These are phyloP conservation scores for Danielozyma ontarioensis DNA, from an alignment of 805 yeast species.

Conservation along the genomic window DNA sequence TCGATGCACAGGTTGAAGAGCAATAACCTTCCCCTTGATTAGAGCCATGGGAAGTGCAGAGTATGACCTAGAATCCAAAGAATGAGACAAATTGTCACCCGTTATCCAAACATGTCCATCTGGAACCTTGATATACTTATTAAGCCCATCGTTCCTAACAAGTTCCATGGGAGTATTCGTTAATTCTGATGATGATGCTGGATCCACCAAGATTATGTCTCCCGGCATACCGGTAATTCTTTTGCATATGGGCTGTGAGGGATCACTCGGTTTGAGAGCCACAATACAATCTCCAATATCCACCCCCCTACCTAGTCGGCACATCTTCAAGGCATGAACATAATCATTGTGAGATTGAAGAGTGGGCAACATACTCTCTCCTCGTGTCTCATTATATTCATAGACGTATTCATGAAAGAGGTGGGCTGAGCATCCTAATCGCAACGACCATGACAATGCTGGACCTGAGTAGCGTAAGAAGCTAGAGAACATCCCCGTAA, in stretches of 20 bases:
- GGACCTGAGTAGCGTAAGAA: too few relatives aligned
- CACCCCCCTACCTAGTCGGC: slow-evolving; percentile 59
- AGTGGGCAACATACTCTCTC: slow-evolving; percentile 96
- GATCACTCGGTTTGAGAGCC: slow-evolving; percentile 86
- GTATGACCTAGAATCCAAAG: slow-evolving; percentile 85
- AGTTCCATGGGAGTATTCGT: slow-evolving; percentile 25
- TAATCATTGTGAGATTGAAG: slow-evolving; percentile 68
- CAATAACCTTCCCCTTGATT: slow-evolving; percentile 80
- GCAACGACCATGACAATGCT: slow-evolving; percentile 45
- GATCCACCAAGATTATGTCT: slow-evolving; percentile 76
- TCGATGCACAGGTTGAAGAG: slow-evolving; percentile 44
- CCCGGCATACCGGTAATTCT: slow-evolving; percentile 97
- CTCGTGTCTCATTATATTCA: slow-evolving; percentile 78
- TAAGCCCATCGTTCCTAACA: slow-evolving; percentile 34
- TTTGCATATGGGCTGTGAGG: slow-evolving; percentile 81
- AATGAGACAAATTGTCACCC: slow-evolving; percentile 86
- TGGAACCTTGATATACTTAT: slow-evolving; percentile 72
- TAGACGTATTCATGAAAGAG: slow-evolving; percentile 59
- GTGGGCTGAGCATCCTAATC: slow-evolving; percentile 65
- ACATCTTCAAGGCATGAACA: slow-evolving; percentile 67
- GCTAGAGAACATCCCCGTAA: too few relatives aligned
- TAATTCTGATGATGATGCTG: slow-evolving; percentile 51
- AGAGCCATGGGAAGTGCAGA: slow-evolving; percentile 87
- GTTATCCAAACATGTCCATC: slow-evolving; percentile 96
- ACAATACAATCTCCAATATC: slow-evolving; percentile 84